These are phyloP conservation scores for Termitomyces heimii DNA, from an alignment of 768 basidiomycete species.

Conservation along the genomic window DNA sequence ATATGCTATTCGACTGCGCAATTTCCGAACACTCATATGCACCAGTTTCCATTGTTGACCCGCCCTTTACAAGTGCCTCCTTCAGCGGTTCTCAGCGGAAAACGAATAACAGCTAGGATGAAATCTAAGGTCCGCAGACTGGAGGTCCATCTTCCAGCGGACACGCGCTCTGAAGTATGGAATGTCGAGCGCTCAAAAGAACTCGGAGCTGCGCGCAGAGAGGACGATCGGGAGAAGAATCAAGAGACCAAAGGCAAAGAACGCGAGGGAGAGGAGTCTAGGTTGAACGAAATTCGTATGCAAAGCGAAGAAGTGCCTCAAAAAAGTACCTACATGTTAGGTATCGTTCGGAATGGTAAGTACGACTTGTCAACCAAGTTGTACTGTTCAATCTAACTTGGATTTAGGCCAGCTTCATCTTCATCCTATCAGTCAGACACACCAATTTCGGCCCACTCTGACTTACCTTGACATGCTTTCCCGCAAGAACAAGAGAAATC, in stretches of 20 bases:
- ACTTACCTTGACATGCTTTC: slow-evolving; percentile 75
- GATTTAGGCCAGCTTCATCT: slow-evolving; percentile 62
- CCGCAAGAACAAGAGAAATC: slow-evolving; percentile 50
- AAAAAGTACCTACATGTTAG: slow-evolving; percentile 67
- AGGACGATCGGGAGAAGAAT: slow-evolving; percentile 78
- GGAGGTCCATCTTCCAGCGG: slow-evolving; percentile 80
- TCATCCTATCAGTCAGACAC: slow-evolving; percentile 71
- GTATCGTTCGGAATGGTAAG: slow-evolving; percentile 67
- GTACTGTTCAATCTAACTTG: background rate
- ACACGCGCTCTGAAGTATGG: slow-evolving; percentile 77
- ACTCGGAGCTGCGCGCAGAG: slow-evolving; percentile 57
- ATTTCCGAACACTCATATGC: slow-evolving; percentile 61
- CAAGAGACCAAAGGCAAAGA: slow-evolving; percentile 44
- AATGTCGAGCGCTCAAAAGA: slow-evolving; percentile 64
- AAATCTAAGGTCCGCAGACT: slow-evolving; percentile 58
- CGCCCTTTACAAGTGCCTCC: slow-evolving; percentile 75
- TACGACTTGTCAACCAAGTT: slow-evolving; percentile 6
- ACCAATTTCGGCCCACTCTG: slow-evolving; percentile 78
- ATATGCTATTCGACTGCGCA: slow-evolving; percentile 65
- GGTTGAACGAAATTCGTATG: slow-evolving; percentile 64
- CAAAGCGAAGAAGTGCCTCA: slow-evolving; percentile 68
- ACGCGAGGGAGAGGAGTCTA: slow-evolving; percentile 48
- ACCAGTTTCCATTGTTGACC: slow-evolving; percentile 75
- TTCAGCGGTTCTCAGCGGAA: slow-evolving; percentile 65
- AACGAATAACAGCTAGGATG: slow-evolving; percentile 67